Base-by-base conservation (phyloP, 139 green algal genomes). In the Coccomyxa sp. region DNA sequence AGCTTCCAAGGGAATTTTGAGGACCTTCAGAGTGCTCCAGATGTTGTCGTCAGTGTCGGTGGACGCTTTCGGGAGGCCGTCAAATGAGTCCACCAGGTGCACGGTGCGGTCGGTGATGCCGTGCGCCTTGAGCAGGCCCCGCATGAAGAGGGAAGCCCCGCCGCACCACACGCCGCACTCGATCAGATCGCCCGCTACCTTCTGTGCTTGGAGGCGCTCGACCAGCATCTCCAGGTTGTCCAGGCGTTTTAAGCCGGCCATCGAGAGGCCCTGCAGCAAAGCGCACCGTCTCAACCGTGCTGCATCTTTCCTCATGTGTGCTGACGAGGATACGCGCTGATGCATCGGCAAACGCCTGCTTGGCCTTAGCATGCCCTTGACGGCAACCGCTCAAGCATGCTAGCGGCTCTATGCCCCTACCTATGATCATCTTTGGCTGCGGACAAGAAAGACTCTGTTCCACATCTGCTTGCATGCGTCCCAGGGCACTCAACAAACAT, bases 11-110 rank as follows among this genome's bases (percentile, higher is more conserved):
- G 68, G n/a, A 29, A 74, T 31, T 6, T 38, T 16, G 7, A 74
- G 16, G 68, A 40, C 38, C 14, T 74, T 14, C 68, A 74, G 7
- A 7, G 31, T 39, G 6, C 31, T 29, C 68, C 68, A 74, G 7
- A 29, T 39, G n/a, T 38, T 39, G 68, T 6, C 7, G 68, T 74
- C 68, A 16, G 38, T 31, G 31, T 39, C 10, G 31, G 68, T 74
- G 24, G 68, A 40, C 31, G 22, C n/a, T 7, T 38, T 39, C 5
- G 68, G 68, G 7, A 74, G 68, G 16, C 68, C 68, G 14, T 40
- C 36, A 37, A 74, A 74, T 31, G 68, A 74, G 33, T 74, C 68
- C n/a, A 74, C 68, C 6, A 74, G 68, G 68, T 74, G 68, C n/a
- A 74, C 68, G 14, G 34, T 74, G 7, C 68, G 18, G 33, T 74